These are phyloP conservation scores for Kondoa subrosea DNA, from an alignment of 768 basidiomycete species.

Conservation along the genomic window DNA sequence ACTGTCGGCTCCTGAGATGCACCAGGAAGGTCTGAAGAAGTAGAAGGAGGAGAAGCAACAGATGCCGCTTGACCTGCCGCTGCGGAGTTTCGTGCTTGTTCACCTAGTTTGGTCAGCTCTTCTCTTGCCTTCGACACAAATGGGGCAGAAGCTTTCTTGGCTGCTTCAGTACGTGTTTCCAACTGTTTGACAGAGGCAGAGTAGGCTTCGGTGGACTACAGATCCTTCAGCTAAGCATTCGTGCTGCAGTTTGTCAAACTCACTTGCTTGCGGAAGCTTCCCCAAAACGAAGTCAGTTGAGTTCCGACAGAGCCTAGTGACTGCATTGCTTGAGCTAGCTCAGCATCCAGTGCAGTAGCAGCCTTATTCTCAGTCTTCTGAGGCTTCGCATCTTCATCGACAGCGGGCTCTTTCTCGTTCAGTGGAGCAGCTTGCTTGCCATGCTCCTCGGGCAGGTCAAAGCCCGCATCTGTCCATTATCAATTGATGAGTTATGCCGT, in stretches of 20 bases:
- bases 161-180: slow-evolving; percentile 9
- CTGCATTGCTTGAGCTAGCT: slow-evolving; percentile 13
- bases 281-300: slow-evolving; percentile 17
- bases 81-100: slow-evolving; percentile 14
- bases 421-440: neutral
- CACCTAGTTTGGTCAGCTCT: slow-evolving; percentile 18
- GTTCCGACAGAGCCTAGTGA: slow-evolving; percentile 12
- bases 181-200: slow-evolving; percentile 10
- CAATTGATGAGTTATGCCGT: too few relatives aligned
- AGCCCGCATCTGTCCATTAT: too few relatives aligned
- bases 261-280: slow-evolving; percentile 16
- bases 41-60: slow-evolving; percentile 1
- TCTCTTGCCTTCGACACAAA: slow-evolving; percentile 19
- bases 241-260: slow-evolving; percentile 2
- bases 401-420: neutral
- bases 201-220: slow-evolving; percentile 11
- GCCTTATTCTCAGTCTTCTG: neutral
- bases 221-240: neutral
- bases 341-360: slow-evolving; percentile 12
- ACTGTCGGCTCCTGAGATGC: slow-evolving; percentile 1
- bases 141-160: slow-evolving; percentile 17
- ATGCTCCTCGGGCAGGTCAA: too few relatives aligned
- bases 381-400: neutral
- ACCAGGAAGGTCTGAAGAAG: slow-evolving; percentile 6
- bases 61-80: slow-evolving; percentile 17